phyloP scores from a whole-genome alignment of 306 rosid species.

The Biancaea sappan region DNA sequence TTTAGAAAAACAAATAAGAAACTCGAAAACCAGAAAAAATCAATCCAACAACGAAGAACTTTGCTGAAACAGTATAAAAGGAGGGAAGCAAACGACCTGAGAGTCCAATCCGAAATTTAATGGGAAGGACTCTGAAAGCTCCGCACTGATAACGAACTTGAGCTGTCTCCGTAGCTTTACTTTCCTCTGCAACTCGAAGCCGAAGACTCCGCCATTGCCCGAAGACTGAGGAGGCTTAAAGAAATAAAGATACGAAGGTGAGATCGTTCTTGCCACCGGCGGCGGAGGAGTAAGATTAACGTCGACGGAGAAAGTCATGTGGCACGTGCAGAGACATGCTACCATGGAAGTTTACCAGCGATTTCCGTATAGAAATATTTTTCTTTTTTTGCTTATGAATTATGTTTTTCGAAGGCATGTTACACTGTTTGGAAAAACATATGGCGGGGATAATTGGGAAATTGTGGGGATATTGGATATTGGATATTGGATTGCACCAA shows the following conservation, averaged over 20 bases:
- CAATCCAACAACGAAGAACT: background rate
- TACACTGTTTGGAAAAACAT: conserved; percentile 41
- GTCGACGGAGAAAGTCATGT: conserved; percentile 57
- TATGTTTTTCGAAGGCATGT: background rate
- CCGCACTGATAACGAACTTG: conserved; percentile 68
- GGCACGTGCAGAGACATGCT: conserved; percentile 68
- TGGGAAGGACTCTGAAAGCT: conserved; percentile 67
- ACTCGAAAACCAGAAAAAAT: background rate
- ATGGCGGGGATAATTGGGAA: conserved; percentile 40
- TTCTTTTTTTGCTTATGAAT: background rate
- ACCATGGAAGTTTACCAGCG: conserved; percentile 46
- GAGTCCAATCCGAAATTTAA: conserved; percentile 73
- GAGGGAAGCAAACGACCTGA: conserved; percentile 48
- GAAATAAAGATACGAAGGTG: conserved; percentile 41
- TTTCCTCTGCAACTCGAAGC: conserved; percentile 51
- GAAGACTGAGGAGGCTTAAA: conserved; percentile 45
- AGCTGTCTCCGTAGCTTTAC: conserved; percentile 47
- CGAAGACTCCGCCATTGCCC: conserved; percentile 37
- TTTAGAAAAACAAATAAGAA: background rate
- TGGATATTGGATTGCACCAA: conserved; percentile 19
- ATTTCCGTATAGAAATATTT: background rate
- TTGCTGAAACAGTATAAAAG: background rate
- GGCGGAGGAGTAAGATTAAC: conserved; percentile 45
- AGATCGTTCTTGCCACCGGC: conserved; percentile 29
- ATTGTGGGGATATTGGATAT: conserved; percentile 33